Base-by-base conservation (phyloP, 2,329 filamentous ascomycete genomes). In the Didymella lethalis region DNA sequence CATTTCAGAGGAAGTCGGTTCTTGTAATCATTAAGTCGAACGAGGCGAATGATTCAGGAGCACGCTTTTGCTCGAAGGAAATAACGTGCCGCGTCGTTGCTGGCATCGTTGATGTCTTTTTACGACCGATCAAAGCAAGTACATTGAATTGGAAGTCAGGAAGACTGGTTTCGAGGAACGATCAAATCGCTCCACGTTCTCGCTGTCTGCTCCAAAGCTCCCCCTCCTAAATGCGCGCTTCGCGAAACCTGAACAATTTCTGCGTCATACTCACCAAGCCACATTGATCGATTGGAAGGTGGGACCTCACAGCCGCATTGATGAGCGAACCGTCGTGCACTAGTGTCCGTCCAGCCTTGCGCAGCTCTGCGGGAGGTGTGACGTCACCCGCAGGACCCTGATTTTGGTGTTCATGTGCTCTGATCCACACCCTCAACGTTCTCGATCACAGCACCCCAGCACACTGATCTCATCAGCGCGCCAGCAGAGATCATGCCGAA, bases 301-400 rank as follows among this genome's bases (percentile, higher is more conserved):
- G 28, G 43, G 34, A 41, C 34, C 29, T 28, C 32, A 41, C 26
- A 34, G 18, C 46, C 45, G 36, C 28, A 14, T 31, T 20, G 11
- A 14, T 8, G 10, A 23, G 40, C 26, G 20, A 48, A 16, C 44
- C 44, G 26, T 54, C 48, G 44, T 36, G 20, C n/a, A 23, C 23
- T 23, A 23, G 23, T 23, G 2, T 23, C 46, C 31, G 41, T 46
- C 48, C 48, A 52, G 57, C 57, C 57, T 52, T 52, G 31, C 48
- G 18, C 20, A 64, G 56, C 55, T 66, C 59, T 52, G 16, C n/a
- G 16, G 18, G 3, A 43, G 64, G 18, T 51, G 64, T 70, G 68
- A 70, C 66, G 66, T 70, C 59, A 18, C 2, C 7, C 18, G 31
- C 12, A 38, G 6, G 38, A 53, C 48, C 44, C 44, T 31, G 28